Conservation (phyloP, 1,139 yeast species). For the Lodderomyces jiufengensis region DNA sequence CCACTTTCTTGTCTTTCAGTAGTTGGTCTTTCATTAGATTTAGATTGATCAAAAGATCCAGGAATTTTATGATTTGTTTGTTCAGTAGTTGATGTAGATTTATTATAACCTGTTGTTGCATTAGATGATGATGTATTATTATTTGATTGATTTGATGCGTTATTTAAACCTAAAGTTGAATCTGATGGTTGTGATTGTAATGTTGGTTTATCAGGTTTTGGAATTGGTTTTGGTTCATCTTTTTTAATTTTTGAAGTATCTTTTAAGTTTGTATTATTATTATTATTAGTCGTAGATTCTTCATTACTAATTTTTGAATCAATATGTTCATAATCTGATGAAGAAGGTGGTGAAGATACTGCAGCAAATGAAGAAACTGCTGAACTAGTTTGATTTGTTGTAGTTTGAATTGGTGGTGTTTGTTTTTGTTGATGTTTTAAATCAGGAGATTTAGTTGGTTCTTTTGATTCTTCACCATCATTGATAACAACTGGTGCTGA, state of each 20-base stretch:
- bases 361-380: conserved; percentile 42
- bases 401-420: conserved; percentile 1
- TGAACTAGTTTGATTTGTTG: conserved; percentile 17
- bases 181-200: conserved; percentile 14
- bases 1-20: conserved; percentile 2
- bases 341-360: conserved; percentile 24
- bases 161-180: conserved; percentile 9
- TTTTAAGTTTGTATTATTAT: conserved; percentile 12
- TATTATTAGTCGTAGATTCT: conserved; percentile 7
- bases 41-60: conserved; percentile 17
- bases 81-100: conserved; percentile 3
- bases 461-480: conserved; percentile 2
- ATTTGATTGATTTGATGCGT: conserved; percentile 7
- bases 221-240: neutral
- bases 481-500: conserved; percentile 2
- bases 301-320: conserved; percentile 10
- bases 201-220: conserved; percentile 11
- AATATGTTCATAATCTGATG: conserved; percentile 19
- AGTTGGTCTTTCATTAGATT: neutral
- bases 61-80: conserved; percentile 16
- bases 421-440: conserved; percentile 10
- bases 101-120: conserved; percentile 9
- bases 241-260: conserved; percentile 4
- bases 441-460: no score
- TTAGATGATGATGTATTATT: conserved; percentile 1